Evolutionary conservation across 306 rosid species (phyloP).

Genomic region (Rosa lucieae): DNA sequence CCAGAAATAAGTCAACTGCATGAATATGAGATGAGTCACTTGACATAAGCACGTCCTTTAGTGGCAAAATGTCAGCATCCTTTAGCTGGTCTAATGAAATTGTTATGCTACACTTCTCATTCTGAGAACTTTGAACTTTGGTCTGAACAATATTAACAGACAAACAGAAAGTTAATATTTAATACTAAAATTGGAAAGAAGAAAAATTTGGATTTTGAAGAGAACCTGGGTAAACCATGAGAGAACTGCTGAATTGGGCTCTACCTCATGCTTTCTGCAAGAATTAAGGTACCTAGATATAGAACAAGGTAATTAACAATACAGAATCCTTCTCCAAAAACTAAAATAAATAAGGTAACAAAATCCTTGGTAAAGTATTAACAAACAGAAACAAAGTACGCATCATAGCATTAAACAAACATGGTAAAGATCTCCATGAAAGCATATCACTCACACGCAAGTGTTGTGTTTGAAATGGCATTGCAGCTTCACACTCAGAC

Average conservation of each 20-base stretch:
- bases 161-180: not conserved
- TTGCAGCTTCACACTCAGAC: not conserved
- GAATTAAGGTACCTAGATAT: slow-evolving; percentile 51
- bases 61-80: slow-evolving; percentile 60
- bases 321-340: not conserved
- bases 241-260: slow-evolving; percentile 40
- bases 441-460: not conserved
- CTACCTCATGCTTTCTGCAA: slow-evolving; percentile 55
- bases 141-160: slow-evolving; percentile 38
- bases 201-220: not conserved
- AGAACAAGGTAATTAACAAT: slow-evolving; percentile 4
- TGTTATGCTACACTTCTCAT: slow-evolving; percentile 44
- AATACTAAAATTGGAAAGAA: not conserved
- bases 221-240: slow-evolving; percentile 46
- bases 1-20: slow-evolving; percentile 57
- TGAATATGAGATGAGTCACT: slow-evolving; percentile 49
- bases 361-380: not conserved
- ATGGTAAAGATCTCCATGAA: not conserved
- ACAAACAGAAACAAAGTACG: not conserved
- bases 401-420: not conserved
- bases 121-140: slow-evolving; percentile 39
- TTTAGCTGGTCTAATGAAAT: slow-evolving; percentile 55
- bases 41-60: slow-evolving; percentile 49
- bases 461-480: not conserved
- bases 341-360: not conserved